A percentile compares a stretch with the other conserved stretches of the same genome.
Conservation (phyloP, 2,329 filamentous ascomycete genomes). For the Talaromyces amestolkiae region DNA sequence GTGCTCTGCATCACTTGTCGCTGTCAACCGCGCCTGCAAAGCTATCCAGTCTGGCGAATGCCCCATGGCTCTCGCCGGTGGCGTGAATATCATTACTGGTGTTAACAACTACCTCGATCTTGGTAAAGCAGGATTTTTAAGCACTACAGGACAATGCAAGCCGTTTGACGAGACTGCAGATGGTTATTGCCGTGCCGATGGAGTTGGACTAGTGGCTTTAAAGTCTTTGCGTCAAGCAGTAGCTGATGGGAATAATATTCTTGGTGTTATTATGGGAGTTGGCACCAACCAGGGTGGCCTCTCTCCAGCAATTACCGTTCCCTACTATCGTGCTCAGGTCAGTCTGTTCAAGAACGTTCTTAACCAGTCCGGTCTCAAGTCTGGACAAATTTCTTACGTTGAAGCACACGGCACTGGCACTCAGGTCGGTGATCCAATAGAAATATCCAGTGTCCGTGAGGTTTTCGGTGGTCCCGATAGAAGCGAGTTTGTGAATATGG, state of each 20-base stretch:
- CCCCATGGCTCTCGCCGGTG: slow-evolving; percentile 27
- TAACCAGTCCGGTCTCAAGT: not conserved
- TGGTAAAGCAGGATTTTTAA: slow-evolving; percentile 45
- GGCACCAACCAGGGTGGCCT: slow-evolving; percentile 32
- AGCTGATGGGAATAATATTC: slow-evolving; percentile 42
- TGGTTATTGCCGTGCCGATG: slow-evolving; percentile 54
- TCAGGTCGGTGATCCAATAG: slow-evolving; percentile 27
- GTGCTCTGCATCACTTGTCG: slow-evolving; percentile 44
- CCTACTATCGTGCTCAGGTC: not conserved
- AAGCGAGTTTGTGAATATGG: slow-evolving; percentile 24
- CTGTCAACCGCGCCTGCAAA: slow-evolving; percentile 35
- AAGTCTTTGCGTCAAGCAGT: slow-evolving; percentile 51
- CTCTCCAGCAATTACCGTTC: not conserved
- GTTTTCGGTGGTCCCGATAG: slow-evolving; percentile 16
- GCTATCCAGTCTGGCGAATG: slow-evolving; percentile 31
- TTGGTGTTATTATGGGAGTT: slow-evolving; percentile 33
- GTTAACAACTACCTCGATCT: slow-evolving; percentile 36
- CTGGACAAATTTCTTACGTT: not conserved
- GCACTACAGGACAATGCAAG: slow-evolving; percentile 51
- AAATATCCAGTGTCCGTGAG: slow-evolving; percentile 16
- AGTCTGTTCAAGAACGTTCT: not conserved
- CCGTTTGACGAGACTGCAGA: slow-evolving; percentile 47
- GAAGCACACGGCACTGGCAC: slow-evolving; percentile 23
- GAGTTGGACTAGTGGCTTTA: slow-evolving; percentile 48
- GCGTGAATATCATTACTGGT: slow-evolving; percentile 29